Base-by-base conservation (phyloP, 2,329 filamentous ascomycete genomes). In the Aspergillus japonicus region DNA sequence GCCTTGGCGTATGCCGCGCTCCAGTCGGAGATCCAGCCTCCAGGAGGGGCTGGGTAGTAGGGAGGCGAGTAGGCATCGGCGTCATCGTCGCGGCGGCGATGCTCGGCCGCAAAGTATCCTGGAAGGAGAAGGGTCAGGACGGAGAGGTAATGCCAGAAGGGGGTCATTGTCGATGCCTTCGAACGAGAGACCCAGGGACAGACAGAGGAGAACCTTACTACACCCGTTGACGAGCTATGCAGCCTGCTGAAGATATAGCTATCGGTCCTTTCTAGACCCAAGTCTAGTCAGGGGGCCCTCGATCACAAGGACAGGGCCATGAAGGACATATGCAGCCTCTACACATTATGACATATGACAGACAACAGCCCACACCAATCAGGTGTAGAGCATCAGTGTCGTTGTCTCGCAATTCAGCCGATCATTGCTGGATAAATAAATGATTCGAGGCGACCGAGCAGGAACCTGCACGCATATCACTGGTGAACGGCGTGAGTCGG, bases 11-110 rank as follows among this genome's bases (percentile, higher is more conserved):
- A 94, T 66, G 89, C 88, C 19, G 84, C 83, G 23, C 79, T 78
- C 90, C 90, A 94, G 59, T 84, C 83, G 5, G 82, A 76, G 0
- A 83, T 77, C 87, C 90, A 92, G 44, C 90, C 90, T 53, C 89
- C 89, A 54, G 86, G 83, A 0, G 89, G 89, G 8, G 89, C 80
- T 21, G 89, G 89, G 71, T 92, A 92, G 72, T 89, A 91, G n/a
- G 86, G 83, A 0, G 83, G 65, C 59, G 76, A 76, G 16, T 61
- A 62, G 52, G 73, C 73, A 23, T 61, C 68, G 51, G 73, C 73
- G 19, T 61, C 67, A 44, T 59, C 60, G 21, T 54, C 63, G 6
- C 53, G 44, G 19, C 26, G 3, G 3, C 24, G 19, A 11, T n/a
- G 39, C 6, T 44, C 39, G 39, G 39, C 39, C 16, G 39, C 39